Conservation (phyloP, 345 rosid genomes). For the Sonneratia alba region DNA sequence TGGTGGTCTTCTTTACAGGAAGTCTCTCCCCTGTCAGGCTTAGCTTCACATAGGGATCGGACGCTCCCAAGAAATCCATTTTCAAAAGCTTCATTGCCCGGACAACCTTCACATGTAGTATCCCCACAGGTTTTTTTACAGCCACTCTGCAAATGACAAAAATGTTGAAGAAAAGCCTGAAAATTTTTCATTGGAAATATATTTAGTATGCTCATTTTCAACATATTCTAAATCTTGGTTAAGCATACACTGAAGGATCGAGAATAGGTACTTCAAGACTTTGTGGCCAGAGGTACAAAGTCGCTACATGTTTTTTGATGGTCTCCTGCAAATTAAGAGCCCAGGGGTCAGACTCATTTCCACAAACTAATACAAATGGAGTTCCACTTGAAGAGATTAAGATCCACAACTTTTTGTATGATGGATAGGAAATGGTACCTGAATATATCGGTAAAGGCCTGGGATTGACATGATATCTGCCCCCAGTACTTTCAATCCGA, state of each 20-base stretch:
- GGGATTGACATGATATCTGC: conserved; percentile 49
- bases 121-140: conserved; percentile 37
- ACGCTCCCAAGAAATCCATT: conserved; percentile 40
- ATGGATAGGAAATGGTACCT: conserved; percentile 19
- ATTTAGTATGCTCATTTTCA: not conserved
- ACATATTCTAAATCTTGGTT: not conserved
- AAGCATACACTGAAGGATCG: conserved; percentile 36
- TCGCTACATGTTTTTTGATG: conserved; percentile 32
- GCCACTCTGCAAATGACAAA: conserved; percentile 14
- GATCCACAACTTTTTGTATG: too few relatives aligned
- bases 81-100: conserved; percentile 34
- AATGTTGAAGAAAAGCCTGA: not conserved
- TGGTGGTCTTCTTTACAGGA: conserved; percentile 31
- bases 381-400: too few relatives aligned
- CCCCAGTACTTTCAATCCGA: conserved; percentile 43
- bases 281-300: conserved; percentile 44
- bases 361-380: not conserved
- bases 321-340: conserved; percentile 24
- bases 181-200: not conserved
- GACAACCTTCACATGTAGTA: conserved; percentile 38
- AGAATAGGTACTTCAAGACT: conserved; percentile 34
- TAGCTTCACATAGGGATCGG: conserved; percentile 49
- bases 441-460: conserved; percentile 32
- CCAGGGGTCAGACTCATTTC: not conserved
- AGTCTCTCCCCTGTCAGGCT: conserved; percentile 33